phyloP scores from a whole-genome alignment of 106 monocot genomes.

The Agapanthus africanus region DNA sequence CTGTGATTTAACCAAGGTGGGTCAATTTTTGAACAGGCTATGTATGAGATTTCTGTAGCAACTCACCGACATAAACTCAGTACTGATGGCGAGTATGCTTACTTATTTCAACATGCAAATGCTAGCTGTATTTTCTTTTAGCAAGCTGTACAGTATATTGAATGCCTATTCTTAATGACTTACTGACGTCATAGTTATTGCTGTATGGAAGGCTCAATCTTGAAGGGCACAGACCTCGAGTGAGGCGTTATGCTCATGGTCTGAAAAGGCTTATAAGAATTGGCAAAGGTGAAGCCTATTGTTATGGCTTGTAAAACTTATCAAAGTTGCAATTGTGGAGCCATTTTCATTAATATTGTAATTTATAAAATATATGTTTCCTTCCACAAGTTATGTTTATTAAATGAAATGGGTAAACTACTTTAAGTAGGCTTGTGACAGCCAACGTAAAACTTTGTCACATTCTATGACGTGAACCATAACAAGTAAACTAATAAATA shows the following conservation, averaged over 20 bases:
- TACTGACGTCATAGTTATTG: constrained; percentile 6
- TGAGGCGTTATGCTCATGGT: constrained; percentile 83
- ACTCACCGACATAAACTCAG: constrained; percentile 30
- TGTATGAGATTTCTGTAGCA: constrained; percentile 43
- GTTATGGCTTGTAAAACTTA: too few relatives aligned
- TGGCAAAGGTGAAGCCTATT: constrained; percentile 67
- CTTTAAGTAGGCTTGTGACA: too few relatives aligned
- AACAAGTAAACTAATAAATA: too few relatives aligned
- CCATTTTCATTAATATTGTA: neutral
- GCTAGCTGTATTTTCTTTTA: neutral
- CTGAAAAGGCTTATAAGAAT: constrained; percentile 76
- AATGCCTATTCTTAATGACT: neutral
- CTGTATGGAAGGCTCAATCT: constrained; percentile 62
- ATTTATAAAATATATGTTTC: neutral
- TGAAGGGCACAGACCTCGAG: constrained; percentile 78
- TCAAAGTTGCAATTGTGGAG: neutral
- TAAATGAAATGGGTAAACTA: neutral
- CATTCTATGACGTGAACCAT: too few relatives aligned
- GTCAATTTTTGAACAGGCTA: constrained; percentile 49
- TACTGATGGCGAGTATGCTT: constrained; percentile 58
- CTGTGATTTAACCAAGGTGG: neutral
- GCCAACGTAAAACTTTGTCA: too few relatives aligned
- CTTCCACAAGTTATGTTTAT: neutral
- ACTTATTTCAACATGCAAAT: constrained; percentile 2
- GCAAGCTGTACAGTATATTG: constrained; percentile 1